Evolutionary conservation across 371 early-diverging fungal species (phyloP).

Genomic region (Actinomortierella ambigua): DNA sequence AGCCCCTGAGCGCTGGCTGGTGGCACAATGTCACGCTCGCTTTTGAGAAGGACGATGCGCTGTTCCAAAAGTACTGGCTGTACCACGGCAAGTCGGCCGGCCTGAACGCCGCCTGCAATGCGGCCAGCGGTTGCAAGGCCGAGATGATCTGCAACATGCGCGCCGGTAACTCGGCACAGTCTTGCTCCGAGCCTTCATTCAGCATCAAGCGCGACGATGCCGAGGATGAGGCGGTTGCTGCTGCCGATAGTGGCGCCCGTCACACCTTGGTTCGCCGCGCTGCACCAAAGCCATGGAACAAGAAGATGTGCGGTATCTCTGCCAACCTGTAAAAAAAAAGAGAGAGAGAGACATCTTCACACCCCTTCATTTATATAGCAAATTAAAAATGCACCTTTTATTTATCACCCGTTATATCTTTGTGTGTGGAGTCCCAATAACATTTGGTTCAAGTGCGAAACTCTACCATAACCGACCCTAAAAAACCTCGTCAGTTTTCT

Average conservation of each 20-base stretch:
- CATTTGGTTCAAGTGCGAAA: background rate
- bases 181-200: conserved; percentile 15
- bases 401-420: too few relatives aligned
- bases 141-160: conserved; percentile 56
- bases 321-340: conserved; percentile 13
- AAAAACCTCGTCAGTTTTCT: background rate
- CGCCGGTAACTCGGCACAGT: conserved; percentile 53
- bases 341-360: too few relatives aligned
- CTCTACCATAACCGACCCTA: background rate
- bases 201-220: conserved; percentile 3
- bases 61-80: conserved; percentile 53
- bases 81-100: conserved; percentile 52
- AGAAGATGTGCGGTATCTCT: conserved; percentile 26
- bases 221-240: background rate
- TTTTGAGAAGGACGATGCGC: conserved; percentile 49
- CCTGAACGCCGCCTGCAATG: conserved; percentile 24
- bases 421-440: background rate
- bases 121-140: conserved; percentile 50
- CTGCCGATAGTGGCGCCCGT: background rate
- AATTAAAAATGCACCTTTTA: too few relatives aligned
- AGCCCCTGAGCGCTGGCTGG: conserved; percentile 58
- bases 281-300: conserved; percentile 21
- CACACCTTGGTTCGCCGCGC: conserved; percentile 21
- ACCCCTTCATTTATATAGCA: too few relatives aligned
- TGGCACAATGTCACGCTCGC: conserved; percentile 62